Evolutionary conservation across 2,329 filamentous ascomycete species (phyloP).

Genomic region (Metarhizium anisopliae): DNA sequence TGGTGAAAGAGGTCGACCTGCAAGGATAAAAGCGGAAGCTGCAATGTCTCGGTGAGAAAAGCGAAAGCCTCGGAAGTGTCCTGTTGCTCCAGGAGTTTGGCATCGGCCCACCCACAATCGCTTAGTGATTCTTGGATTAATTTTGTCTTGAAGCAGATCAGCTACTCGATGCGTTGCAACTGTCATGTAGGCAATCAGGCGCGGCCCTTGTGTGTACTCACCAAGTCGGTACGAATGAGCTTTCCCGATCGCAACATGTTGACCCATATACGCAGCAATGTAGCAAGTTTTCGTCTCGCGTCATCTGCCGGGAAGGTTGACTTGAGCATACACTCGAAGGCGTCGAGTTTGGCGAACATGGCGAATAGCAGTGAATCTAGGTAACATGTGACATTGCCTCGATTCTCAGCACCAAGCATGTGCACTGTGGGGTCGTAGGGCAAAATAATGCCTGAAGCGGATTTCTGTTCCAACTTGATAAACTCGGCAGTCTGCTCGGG

Average conservation of each 20-base stretch:
- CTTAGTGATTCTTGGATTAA: conserved; percentile 74
- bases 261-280: conserved; percentile 79
- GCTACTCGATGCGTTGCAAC: neutral
- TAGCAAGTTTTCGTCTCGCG: conserved; percentile 61
- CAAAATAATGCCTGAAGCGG: conserved; percentile 68
- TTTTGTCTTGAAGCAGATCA: conserved; percentile 50
- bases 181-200: neutral
- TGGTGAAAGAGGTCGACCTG: conserved; percentile 95
- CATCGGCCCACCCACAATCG: conserved; percentile 83
- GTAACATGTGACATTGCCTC: conserved; percentile 85
- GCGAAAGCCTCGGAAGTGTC: conserved; percentile 94
- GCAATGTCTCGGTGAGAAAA: conserved; percentile 84
- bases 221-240: conserved; percentile 77
- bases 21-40: conserved; percentile 77
- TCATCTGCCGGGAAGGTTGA: conserved; percentile 63
- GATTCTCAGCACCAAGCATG: conserved; percentile 80
- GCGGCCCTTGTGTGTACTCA: conserved; percentile 24
- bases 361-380: conserved; percentile 85
- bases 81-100: conserved; percentile 70
- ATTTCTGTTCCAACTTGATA: conserved; percentile 69
- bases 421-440: conserved; percentile 62
- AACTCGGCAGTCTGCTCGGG: conserved; percentile 67
- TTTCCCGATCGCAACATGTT: conserved; percentile 82
- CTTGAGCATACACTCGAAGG: conserved; percentile 88
- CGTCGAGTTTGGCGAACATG: conserved; percentile 87